These are phyloP conservation scores for Limnanthes douglasii DNA, from an alignment of 345 rosid species.

Conservation along the genomic window DNA sequence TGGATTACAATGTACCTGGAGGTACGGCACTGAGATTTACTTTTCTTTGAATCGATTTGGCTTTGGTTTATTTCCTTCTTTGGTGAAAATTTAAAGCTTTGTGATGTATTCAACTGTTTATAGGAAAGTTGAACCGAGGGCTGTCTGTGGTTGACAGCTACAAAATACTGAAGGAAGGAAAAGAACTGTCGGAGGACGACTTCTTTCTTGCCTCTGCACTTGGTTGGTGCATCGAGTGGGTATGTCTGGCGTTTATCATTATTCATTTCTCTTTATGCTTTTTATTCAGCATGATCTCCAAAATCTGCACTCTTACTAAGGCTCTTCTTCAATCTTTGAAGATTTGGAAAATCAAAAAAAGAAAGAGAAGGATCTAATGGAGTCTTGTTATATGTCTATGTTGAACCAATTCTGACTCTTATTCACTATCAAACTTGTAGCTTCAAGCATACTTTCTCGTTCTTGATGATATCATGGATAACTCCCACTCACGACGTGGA, in stretches of 20 bases:
- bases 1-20: constrained; percentile 60
- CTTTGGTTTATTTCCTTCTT: no score
- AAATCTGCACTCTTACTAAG: not conserved
- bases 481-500: not conserved
- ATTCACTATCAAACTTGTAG: not conserved
- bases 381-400: not conserved
- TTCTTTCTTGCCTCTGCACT: constrained; percentile 32
- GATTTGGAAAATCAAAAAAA: no score
- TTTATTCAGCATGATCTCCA: not conserved
- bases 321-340: no score
- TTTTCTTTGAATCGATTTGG: not conserved
- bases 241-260: constrained; percentile 9
- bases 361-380: no score
- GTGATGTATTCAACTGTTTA: not conserved
- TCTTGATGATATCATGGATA: not conserved
- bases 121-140: constrained; percentile 63
- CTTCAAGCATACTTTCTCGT: not conserved
- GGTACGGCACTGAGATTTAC: constrained; percentile 6
- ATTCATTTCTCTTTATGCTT: not conserved
- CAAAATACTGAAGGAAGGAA: constrained; percentile 31
- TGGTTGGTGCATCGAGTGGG: constrained; percentile 69
- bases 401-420: not conserved
- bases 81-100: no score
- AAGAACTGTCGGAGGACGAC: constrained; percentile 30
- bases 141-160: constrained; percentile 50